phyloP scores from a whole-genome alignment of 2,329 filamentous ascomycete genomes.

The Venturia oleaginea region DNA sequence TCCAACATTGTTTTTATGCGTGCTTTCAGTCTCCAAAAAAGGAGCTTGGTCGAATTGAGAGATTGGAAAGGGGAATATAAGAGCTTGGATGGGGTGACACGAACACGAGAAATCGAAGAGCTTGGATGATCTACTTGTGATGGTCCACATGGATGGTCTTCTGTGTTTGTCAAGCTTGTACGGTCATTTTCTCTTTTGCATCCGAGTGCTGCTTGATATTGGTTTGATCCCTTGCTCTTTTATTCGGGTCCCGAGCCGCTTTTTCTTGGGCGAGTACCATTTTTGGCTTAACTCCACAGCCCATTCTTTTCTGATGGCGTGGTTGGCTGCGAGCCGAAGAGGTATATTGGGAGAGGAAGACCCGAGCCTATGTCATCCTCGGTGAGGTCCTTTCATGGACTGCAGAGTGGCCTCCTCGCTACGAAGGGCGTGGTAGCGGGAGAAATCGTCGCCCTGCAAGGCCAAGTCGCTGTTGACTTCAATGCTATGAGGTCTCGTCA shows the following conservation, averaged over 20 bases:
- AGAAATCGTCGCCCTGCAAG: slow-evolving; percentile 43
- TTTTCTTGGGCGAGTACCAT: not conserved
- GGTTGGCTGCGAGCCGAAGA: no score
- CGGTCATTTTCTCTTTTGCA: not conserved
- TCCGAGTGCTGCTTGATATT: not conserved
- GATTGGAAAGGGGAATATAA: not conserved
- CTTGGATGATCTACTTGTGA: not conserved
- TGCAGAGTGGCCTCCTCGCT: slow-evolving; percentile 29
- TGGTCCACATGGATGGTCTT: not conserved
- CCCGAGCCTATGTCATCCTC: slow-evolving; percentile 24
- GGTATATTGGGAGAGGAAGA: no score
- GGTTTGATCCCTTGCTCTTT: not conserved
- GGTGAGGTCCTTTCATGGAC: slow-evolving; percentile 24
- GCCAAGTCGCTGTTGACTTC: slow-evolving; percentile 38
- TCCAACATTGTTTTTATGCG: not conserved
- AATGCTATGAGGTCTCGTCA: no score
- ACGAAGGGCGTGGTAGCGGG: slow-evolving; percentile 40
- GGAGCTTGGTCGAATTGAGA: not conserved
- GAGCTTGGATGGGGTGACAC: not conserved
- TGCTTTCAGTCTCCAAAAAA: no score
- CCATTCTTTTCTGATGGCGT: not conserved
- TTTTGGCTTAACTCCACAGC: not conserved
- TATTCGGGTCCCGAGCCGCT: not conserved
- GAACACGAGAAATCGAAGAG: not conserved
- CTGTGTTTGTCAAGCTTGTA: not conserved